Conservation (phyloP, 2,329 filamentous ascomycete genomes). For the Fusarium foetens region DNA sequence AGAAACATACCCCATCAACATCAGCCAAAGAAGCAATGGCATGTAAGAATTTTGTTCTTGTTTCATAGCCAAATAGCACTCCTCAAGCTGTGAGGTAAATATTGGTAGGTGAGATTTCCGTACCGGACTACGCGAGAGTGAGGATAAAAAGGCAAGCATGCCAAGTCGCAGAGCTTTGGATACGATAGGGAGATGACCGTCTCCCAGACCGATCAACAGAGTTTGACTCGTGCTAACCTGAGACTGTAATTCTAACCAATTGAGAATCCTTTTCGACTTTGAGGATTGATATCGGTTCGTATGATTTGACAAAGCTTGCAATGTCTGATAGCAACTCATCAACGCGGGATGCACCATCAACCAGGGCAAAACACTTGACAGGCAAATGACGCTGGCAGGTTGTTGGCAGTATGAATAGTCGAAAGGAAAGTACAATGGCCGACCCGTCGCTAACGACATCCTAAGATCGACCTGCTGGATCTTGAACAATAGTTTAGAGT, state of each 20-base stretch:
- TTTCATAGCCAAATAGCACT: accelerated
- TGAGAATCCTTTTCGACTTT: accelerated
- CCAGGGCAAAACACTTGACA: accelerated
- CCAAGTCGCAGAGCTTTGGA: neutral
- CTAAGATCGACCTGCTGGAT: constrained; percentile 12
- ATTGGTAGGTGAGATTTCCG: neutral
- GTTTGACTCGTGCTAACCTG: neutral
- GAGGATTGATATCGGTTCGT: accelerated
- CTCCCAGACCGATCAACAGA: neutral
- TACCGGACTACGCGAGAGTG: neutral
- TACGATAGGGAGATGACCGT: accelerated
- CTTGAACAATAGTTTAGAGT: constrained; percentile 1
- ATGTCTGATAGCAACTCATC: neutral
- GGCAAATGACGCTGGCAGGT: accelerated
- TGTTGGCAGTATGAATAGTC: neutral
- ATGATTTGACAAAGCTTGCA: neutral
- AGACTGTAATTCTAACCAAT: neutral
- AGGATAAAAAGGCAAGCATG: constrained; percentile 3
- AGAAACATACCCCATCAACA: neutral
- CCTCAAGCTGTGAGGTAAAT: neutral
- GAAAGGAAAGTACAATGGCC: neutral
- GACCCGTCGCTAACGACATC: neutral
- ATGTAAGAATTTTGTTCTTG: accelerated
- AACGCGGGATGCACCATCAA: neutral
- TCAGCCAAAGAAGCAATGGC: neutral